Base-by-base conservation (phyloP, 148 eudicot genomes). In the Spergularia marina region DNA sequence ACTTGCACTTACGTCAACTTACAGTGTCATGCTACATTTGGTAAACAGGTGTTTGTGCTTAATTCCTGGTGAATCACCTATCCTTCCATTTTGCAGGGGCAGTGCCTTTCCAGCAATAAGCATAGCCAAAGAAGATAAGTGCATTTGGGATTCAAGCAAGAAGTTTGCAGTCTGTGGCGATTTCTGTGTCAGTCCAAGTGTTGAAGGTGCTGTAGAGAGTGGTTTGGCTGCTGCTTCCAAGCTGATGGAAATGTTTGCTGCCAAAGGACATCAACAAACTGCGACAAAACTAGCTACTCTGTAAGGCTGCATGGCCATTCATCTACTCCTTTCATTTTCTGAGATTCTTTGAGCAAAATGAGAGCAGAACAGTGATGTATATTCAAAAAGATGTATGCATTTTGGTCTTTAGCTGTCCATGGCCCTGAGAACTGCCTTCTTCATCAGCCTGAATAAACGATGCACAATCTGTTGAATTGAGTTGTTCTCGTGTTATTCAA, bases 151-250 rank as follows among this genome's bases (percentile, higher is more conserved):
- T 61, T 79, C 76, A 64, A 86, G 63, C 78, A 89, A 80, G 74
- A 89, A 82, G 53, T 65, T 89, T 63, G 97, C 89, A 58, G 87
- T 92, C 13, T 92, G 99, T 70, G 99, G 99, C 77, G 99, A 95
- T 75, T 95, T 92, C 57, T 95, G 98, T 78, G 87, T 88, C 52
- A 85, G 92, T 68, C 99, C 99, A 40, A 88, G 83, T 72, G 97
- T 92, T 21, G 97, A 95, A 82, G 96, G 99, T 79, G 99, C 99
- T 10, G 86, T 95, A 36, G 73, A 75, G 9, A 95, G 98, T 74
- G 99, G 94, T 67, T 80, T 92, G 61, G 89, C 97, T 71, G 97
- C 94, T 57, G 94, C 99, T 66, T 83, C 90, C 7, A 92, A 89
- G 81, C 75, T 90, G 44, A 30, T 82, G 34, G 87, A 87, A 67